phyloP scores from a whole-genome alignment of 2,329 filamentous ascomycete genomes.

The Ophiognomonia clavigignenti-juglandacearum region DNA sequence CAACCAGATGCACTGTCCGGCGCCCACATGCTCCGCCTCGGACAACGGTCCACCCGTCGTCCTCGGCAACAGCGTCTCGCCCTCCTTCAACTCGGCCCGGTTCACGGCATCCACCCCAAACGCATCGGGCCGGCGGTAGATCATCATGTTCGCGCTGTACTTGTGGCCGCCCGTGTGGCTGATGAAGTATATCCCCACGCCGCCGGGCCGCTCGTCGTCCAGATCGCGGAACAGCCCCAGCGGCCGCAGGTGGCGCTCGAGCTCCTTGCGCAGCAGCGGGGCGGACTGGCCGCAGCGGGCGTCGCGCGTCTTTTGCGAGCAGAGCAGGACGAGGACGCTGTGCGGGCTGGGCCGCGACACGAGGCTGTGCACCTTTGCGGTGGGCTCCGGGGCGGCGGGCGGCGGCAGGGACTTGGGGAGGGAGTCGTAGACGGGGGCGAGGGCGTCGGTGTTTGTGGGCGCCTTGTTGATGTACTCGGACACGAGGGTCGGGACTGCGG shows the following conservation, averaged over 20 bases:
- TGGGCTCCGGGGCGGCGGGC: too few species aligned
- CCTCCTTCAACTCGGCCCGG: slow-evolving; percentile 26
- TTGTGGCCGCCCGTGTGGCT: slow-evolving; percentile 96
- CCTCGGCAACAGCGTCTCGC: slow-evolving; percentile 21
- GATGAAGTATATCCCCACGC: slow-evolving; percentile 94
- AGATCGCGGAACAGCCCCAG: slow-evolving; percentile 82
- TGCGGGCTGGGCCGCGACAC: slow-evolving; percentile 68
- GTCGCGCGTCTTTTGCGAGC: slow-evolving; percentile 90
- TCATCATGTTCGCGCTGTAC: slow-evolving; percentile 89
- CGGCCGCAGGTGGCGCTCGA: slow-evolving; percentile 82
- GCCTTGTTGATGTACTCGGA: slow-evolving; percentile 62
- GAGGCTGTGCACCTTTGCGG: slow-evolving; percentile 29
- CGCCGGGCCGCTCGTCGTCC: slow-evolving; percentile 82
- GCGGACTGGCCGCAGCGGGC: slow-evolving; percentile 92
- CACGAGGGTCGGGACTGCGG: slow-evolving; percentile 67
- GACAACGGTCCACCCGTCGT: slow-evolving; percentile 25
- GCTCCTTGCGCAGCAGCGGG: slow-evolving; percentile 79
- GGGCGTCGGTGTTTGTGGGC: slow-evolving; percentile 68
- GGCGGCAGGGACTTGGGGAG: slow-evolving; percentile 31
- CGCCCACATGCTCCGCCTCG: slow-evolving; percentile 47
- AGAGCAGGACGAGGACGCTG: slow-evolving; percentile 82
- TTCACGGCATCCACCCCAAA: slow-evolving; percentile 47
- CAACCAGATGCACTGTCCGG: slow-evolving; percentile 89
- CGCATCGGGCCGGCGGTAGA: slow-evolving; percentile 67
- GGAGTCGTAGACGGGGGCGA: slow-evolving; percentile 32